These are phyloP conservation scores for Malassezia caprae DNA, from an alignment of 1,284 basidiomycete genomes.

Conservation along the genomic window DNA sequence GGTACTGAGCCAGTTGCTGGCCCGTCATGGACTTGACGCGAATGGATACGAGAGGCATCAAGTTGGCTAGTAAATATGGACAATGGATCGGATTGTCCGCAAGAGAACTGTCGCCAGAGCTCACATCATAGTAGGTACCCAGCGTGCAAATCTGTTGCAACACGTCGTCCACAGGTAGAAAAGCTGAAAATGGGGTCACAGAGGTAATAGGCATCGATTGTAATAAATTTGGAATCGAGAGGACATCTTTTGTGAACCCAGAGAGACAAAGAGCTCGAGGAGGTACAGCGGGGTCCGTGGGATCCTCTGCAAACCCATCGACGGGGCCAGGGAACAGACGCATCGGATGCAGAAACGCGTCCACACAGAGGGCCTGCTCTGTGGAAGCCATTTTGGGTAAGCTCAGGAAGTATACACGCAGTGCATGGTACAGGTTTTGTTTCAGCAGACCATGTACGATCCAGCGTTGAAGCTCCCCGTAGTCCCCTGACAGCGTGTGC, in stretches of 20 bases:
- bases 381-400: constrained; percentile 20
- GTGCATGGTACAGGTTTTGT: constrained; percentile 18
- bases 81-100: constrained; percentile 11
- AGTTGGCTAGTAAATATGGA: constrained; percentile 30
- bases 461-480: not conserved
- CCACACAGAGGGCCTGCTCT: constrained; percentile 14
- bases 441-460: constrained; percentile 1
- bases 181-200: constrained; percentile 26
- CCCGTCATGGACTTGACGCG: constrained; percentile 23
- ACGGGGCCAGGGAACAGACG: constrained; percentile 12
- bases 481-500: not conserved
- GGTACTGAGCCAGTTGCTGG: constrained; percentile 24
- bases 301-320: constrained; percentile 12
- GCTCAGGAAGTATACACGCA: constrained; percentile 20
- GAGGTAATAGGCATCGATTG: constrained; percentile 17
- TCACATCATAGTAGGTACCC: constrained; percentile 8
- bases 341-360: constrained; percentile 20
- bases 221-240: constrained; percentile 5
- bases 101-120: constrained; percentile 3
- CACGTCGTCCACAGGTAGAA: constrained; percentile 27
- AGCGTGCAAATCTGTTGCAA: constrained; percentile 19
- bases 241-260: not conserved
- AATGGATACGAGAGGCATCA: constrained; percentile 27
- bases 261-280: not conserved
- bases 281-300: not conserved